Evolutionary conservation across 768 basidiomycete genomes (phyloP), one percentile per base, ranked within the genome.

Genomic region (Serendipita vermifera): DNA sequence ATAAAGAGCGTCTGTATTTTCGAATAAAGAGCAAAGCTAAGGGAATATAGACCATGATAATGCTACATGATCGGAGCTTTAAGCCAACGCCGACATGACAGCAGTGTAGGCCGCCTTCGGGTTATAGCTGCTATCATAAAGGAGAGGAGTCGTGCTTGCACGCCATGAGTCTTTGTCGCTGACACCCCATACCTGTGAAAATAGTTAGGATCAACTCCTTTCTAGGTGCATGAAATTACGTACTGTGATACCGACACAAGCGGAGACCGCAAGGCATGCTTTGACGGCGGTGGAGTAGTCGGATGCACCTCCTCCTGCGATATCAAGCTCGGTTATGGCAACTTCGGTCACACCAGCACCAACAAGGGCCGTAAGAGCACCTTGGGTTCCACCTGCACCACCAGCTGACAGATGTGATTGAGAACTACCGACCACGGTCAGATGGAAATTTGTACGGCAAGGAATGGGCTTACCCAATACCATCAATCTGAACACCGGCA

Each of bases 211-310:
- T 6, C 13, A 9, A 14, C 4, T 1, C 64, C 69, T 55, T 56
- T 72, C 74, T 41, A 64, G 64, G 60, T 77, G 75, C 61, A 70
- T 69, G 38, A 76, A 71, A 62, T 74, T 73, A 74, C 74, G 77
- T 41, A 66, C 69, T 27, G 76, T 77, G 64, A 77, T 74, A 15
- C 70, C 67, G 20, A 74, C 68, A 62, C 76, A 77, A n/a, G 60
- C 58, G 1, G 72, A 64, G 9, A 69, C 68, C 26, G 64, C 65
- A 38, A 76, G 60, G 62, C 76, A 78, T 5, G 76, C 76, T 27
- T 71, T 72, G 24, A 69, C 70, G 38, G 76, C 75, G 2, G 67
- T 64, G 27, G 62, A 64, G 62, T 77, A 77, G 64, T 77, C 76
- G 53, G 65, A 71, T n/a, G 71, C 48, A 32, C 9, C 51, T 29